Base-by-base conservation (phyloP, 1,284 basidiomycete genomes). In the Xerocomus amazonicus region DNA sequence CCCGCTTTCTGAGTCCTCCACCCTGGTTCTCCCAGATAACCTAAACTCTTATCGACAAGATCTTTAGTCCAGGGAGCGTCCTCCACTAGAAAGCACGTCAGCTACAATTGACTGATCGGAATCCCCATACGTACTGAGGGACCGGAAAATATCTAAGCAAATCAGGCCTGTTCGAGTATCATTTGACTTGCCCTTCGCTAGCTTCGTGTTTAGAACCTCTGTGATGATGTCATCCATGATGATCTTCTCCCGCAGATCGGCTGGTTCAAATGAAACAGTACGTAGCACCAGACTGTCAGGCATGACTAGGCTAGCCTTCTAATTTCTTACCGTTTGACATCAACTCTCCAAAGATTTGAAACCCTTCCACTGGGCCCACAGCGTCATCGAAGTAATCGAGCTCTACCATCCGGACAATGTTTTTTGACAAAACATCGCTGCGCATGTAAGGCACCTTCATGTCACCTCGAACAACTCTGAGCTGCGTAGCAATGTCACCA, bases 311-410 rank as follows among this genome's bases (percentile, higher is more conserved):
- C 19, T 23, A 23, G 19, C 19, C 19, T 23, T 23, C 19, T 23
- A 23, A 23, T 23, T 23, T 23, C 19, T 47, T 52, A 61, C 60
- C 50, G 12, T 59, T n/a, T 38, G 46, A 43, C 50, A 59, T 59
- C 2, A 63, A 26, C 16, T 59, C 45, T 10, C 34, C 40, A 9
- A 64, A 61, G 13, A 61, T 48, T 19, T 60, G 62, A 47, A 64
- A 64, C 3, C 62, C 59, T 39, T 61, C 57, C 5, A 62, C 41
- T 6, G 17, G 40, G 14, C 59, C 59, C 0, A 61, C 50, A 7
- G 59, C 51, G 38, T 64, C 59, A 9, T 64, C 58, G 13, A 61
- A 64, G 17, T 53, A 61, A 38, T 65, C 51, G n/a, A 56, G 29
- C 26, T 47, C 34, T 7, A 63, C 44, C 60, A 61, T 61, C 2